These are phyloP conservation scores for Solanum hybrid DNA, from an alignment of 305 asterid species.

Conservation along the genomic window DNA sequence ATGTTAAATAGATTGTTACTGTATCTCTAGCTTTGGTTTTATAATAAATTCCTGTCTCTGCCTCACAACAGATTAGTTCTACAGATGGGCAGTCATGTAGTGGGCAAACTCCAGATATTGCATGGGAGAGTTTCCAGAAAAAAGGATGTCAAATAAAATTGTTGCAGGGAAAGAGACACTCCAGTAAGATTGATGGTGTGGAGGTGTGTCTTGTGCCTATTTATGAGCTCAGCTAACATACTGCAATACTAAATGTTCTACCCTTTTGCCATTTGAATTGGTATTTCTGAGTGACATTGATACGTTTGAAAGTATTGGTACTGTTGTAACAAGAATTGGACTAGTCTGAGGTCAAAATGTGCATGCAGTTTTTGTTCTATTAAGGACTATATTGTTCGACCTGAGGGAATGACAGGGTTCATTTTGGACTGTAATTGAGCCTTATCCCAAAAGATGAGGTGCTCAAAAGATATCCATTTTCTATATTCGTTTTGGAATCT, in stretches of 20 bases:
- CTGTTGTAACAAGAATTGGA: not conserved
- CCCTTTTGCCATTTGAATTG: not conserved
- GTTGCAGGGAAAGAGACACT: slow-evolving; percentile 74
- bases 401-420: not conserved
- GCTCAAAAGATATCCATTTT: not conserved
- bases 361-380: not conserved
- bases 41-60: slow-evolving; percentile 3
- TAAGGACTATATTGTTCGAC: not conserved
- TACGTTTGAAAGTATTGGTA: not conserved
- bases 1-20: not conserved
- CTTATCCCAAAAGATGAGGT: not conserved
- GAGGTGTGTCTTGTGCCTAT: slow-evolving; percentile 41
- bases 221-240: not conserved
- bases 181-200: slow-evolving; percentile 78
- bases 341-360: not conserved
- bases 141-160: slow-evolving; percentile 48
- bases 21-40: slow-evolving; percentile 8
- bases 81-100: slow-evolving; percentile 69
- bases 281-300: not conserved
- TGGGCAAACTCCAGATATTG: slow-evolving; percentile 89
- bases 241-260: not conserved
- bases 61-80: slow-evolving; percentile 52
- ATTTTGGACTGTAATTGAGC: not conserved
- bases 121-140: slow-evolving; percentile 82
- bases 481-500: not conserved